phyloP scores from a whole-genome alignment of 257 asterid genomes.

The Asclepias syriaca region DNA sequence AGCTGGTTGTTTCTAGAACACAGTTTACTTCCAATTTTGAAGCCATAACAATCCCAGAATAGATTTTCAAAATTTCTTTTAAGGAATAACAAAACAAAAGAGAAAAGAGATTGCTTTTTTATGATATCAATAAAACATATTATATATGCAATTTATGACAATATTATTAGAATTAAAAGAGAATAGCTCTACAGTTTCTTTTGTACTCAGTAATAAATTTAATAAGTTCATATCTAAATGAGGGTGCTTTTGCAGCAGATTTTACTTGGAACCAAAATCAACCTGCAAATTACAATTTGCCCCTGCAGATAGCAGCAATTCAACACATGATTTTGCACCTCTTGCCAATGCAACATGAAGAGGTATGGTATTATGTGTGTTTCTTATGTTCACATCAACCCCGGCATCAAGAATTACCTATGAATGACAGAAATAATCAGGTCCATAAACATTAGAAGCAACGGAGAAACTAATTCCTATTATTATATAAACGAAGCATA shows the following conservation, averaged over 20 bases:
- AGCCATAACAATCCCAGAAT: not conserved
- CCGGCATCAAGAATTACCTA: constrained; percentile 93
- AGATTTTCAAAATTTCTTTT: not conserved
- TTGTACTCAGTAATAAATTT: not conserved
- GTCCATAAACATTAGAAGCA: not conserved
- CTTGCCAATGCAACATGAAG: constrained; percentile 98
- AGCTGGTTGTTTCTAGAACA: not conserved
- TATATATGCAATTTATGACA: not conserved
- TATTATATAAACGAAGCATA: constrained; percentile 8
- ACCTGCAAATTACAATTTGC: constrained; percentile 95
- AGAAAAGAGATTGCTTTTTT: not conserved
- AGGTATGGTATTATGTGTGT: constrained; percentile 77
- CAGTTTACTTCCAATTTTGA: not conserved
- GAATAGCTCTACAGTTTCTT: not conserved
- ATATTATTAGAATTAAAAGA: not conserved
- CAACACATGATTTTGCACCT: constrained; percentile 97
- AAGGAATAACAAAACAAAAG: not conserved
- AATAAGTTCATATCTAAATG: not conserved
- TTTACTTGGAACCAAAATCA: not conserved
- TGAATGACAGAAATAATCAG: constrained; percentile 10
- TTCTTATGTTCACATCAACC: constrained; percentile 91
- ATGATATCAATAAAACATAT: not conserved
- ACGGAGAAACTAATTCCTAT: not conserved
- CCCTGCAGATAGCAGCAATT: constrained; percentile 87
- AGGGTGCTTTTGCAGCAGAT: not conserved